phyloP scores from a whole-genome alignment of 306 rosid species.

The Urtica urens region DNA sequence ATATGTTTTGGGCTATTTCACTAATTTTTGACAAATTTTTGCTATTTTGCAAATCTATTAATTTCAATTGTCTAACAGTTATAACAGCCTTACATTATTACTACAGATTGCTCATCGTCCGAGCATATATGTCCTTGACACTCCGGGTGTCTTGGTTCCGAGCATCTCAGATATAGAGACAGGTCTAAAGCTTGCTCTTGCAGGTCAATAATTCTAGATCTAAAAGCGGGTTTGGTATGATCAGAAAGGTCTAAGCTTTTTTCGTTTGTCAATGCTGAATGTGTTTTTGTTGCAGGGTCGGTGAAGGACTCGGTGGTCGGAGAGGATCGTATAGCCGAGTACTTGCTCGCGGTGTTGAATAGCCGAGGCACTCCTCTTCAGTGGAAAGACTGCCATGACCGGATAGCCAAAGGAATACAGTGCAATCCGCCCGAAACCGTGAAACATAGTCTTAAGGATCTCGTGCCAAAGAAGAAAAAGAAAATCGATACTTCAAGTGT shows the following conservation, averaged over 20 bases:
- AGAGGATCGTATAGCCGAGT: conserved; percentile 85
- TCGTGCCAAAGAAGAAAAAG: conserved; percentile 43
- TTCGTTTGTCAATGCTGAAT: background rate
- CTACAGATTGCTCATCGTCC: conserved; percentile 85
- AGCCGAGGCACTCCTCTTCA: conserved; percentile 70
- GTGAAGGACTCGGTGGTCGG: conserved; percentile 87
- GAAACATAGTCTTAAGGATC: conserved; percentile 46
- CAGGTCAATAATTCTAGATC: conserved; percentile 29
- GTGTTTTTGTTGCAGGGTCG: conserved; percentile 45
- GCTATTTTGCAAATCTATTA: no score
- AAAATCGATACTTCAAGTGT: conserved; percentile 43
- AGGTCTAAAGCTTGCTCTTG: conserved; percentile 83
- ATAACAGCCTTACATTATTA: no score
- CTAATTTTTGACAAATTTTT: no score
- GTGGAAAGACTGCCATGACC: conserved; percentile 54
- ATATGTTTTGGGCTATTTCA: no score
- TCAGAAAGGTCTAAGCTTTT: background rate
- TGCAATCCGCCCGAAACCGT: conserved; percentile 28
- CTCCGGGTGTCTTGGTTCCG: conserved; percentile 94
- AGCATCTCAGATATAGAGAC: conserved; percentile 81
- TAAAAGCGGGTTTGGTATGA: background rate
- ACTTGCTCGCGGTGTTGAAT: conserved; percentile 67
- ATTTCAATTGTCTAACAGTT: no score
- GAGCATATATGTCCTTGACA: conserved; percentile 83
- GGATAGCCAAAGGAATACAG: conserved; percentile 51